phyloP scores from a whole-genome alignment of 257 asterid species.

The Leonotis leonurus region DNA sequence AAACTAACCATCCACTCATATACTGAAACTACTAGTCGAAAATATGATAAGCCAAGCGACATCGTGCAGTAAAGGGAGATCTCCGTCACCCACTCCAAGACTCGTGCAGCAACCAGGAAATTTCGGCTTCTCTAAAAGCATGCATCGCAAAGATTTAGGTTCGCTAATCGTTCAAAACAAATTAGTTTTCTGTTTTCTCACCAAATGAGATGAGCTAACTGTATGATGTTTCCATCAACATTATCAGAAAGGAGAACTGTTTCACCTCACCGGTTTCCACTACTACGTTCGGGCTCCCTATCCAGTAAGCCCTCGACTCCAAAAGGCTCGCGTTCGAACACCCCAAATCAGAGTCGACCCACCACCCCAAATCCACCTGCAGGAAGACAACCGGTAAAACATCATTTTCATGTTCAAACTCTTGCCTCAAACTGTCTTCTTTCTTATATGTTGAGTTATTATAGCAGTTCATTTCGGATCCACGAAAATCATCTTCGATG shows the following conservation, averaged over 20 bases:
- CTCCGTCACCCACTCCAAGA: constrained; percentile 50
- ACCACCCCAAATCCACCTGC: constrained; percentile 63
- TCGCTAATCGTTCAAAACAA: constrained; percentile 1
- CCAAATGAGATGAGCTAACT: background rate
- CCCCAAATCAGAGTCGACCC: constrained; percentile 65
- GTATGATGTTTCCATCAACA: constrained; percentile 14
- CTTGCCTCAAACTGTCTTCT: no score
- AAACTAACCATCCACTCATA: background rate
- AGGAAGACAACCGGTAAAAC: constrained; percentile 48
- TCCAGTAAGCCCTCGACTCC: constrained; percentile 61
- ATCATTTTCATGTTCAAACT: no score
- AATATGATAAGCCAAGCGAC: constrained; percentile 1
- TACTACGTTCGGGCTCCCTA: constrained; percentile 66
- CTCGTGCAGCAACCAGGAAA: constrained; percentile 41
- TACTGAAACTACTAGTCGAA: background rate
- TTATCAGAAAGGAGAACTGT: constrained; percentile 59
- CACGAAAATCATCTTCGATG: constrained; percentile 83
- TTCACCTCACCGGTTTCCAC: constrained; percentile 85
- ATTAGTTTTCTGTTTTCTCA: background rate
- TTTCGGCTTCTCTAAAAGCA: constrained; percentile 45
- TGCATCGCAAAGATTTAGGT: constrained; percentile 57
- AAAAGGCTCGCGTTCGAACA: constrained; percentile 53
- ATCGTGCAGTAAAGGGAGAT: constrained; percentile 41
- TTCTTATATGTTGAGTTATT: constrained; percentile 7
- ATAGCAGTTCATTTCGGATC: constrained; percentile 56